phyloP scores from a whole-genome alignment of 768 basidiomycete genomes.

The Phaeolepiota aurea region DNA sequence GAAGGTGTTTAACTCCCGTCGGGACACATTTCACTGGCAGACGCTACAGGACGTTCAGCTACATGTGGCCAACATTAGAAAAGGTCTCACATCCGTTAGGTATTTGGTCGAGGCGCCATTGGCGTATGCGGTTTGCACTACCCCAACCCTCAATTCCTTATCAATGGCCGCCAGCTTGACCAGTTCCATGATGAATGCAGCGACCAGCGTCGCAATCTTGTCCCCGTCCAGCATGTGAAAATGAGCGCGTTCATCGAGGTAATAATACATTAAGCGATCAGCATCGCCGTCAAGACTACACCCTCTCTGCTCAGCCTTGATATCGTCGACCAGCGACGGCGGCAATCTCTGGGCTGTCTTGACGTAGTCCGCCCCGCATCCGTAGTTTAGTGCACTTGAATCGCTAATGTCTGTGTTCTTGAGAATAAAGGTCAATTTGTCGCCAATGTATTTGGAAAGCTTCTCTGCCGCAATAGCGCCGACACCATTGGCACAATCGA shows the following conservation, averaged over 20 bases:
- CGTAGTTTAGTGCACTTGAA: slow-evolving; percentile 69
- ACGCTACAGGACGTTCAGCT: slow-evolving; percentile 40
- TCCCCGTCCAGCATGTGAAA: slow-evolving; percentile 97
- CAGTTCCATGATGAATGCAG: slow-evolving; percentile 86
- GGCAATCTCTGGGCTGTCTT: slow-evolving; percentile 89
- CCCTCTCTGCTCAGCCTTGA: slow-evolving; percentile 69
- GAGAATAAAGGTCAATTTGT: slow-evolving; percentile 52
- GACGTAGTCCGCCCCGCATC: slow-evolving; percentile 94
- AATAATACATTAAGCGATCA: slow-evolving; percentile 94
- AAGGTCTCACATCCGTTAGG: slow-evolving; percentile 56
- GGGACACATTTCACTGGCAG: slow-evolving; percentile 92
- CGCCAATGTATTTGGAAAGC: slow-evolving; percentile 51
- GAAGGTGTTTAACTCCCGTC: slow-evolving; percentile 96
- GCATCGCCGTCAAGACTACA: slow-evolving; percentile 98
- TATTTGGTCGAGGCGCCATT: slow-evolving; percentile 97
- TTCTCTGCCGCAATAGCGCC: slow-evolving; percentile 67
- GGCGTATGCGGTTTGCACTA: slow-evolving; percentile 98
- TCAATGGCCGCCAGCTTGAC: slow-evolving; percentile 82
- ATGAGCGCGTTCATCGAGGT: slow-evolving; percentile 64
- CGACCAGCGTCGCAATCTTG: slow-evolving; percentile 92
- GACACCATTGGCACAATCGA: slow-evolving; percentile 99
- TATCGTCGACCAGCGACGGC: slow-evolving; percentile 53
- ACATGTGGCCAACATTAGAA: background rate
- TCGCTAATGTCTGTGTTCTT: slow-evolving; percentile 62
- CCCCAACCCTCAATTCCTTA: slow-evolving; percentile 72